Base-by-base conservation (phyloP, 2,329 filamentous ascomycete genomes). In the Colletotrichum sp. region DNA sequence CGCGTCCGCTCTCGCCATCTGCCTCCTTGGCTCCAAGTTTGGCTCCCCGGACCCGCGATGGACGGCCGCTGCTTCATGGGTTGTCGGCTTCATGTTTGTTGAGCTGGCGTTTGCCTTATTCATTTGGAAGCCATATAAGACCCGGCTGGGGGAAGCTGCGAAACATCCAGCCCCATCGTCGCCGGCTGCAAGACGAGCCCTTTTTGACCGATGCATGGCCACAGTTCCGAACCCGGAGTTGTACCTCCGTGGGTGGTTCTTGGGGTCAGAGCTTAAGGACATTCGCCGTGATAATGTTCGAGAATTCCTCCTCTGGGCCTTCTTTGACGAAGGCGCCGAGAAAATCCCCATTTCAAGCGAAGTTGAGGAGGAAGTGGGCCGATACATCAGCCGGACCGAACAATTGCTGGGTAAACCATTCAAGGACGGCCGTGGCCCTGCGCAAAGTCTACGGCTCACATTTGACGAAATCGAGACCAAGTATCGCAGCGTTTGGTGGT, bases 271-370 rank as follows among this genome's bases (percentile, higher is more conserved):
- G 12, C 73, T 86, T 2, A 82, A 85, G 21, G 91, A 93, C 38
- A 91, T 95, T 71, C 87, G 88, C 60, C 86, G 89, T n/a, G 92
- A 94, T n/a, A 94, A 95, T 79, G 83, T 94, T 68, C 88, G 87
- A 78, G 91, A 94, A 77, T 94, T 94, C 78, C 82, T 94, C 26
- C 85, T 90, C 10, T 95, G 93, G 93, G 92, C 91, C 2, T 92
- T 95, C 80, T 90, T 93, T 75, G 92, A 93, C 71, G 78, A 74
- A 7, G 82, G 81, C 1, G 83, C 82, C 6, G 81, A 84, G 7
- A 78, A 81, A 0, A 85, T 87, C 8, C 12, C 43, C 2, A 24
- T 6, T 52, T 21, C 43, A 21, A 66, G 24, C 26, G 38, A 52
- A 8, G 24, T 48, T 15, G 80, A 86, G 8, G 79, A 83, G 5